phyloP scores from a whole-genome alignment of 1,139 yeast species.

The Blastobotrys indianensis region DNA sequence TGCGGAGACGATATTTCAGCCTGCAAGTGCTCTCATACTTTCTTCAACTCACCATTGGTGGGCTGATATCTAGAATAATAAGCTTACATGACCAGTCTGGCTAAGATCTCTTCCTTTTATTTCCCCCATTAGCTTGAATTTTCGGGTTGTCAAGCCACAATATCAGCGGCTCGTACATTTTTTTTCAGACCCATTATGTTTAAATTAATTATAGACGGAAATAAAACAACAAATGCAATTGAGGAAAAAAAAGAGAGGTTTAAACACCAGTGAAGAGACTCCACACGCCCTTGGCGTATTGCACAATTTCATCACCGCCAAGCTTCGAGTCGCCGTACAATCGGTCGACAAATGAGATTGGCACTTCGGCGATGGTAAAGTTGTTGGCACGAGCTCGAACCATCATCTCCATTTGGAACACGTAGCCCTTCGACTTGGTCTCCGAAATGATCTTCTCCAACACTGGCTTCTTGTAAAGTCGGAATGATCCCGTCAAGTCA shows the following conservation, averaged over 20 bases:
- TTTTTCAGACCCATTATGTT: no score
- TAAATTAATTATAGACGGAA: not conserved
- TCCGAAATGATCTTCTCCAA: conserved; percentile 61
- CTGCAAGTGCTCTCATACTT: no score
- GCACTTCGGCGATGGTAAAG: conserved; percentile 71
- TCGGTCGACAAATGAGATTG: conserved; percentile 74
- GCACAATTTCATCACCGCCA: conserved; percentile 79
- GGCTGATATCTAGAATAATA: no score
- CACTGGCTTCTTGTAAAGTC: conserved; percentile 68
- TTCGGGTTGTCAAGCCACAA: no score
- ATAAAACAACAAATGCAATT: conserved; percentile 1
- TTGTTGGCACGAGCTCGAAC: conserved; percentile 72
- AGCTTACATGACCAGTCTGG: no score
- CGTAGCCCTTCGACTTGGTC: conserved; percentile 75
- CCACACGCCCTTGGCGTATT: conserved; percentile 74
- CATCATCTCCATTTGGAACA: conserved; percentile 89
- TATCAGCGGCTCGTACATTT: no score
- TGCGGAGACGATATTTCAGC: no score
- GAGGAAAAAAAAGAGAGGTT: conserved; percentile 7
- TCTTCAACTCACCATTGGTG: no score
- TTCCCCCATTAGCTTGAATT: no score
- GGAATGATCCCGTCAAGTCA: conserved; percentile 74
- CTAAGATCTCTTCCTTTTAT: no score
- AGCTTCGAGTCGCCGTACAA: conserved; percentile 75
- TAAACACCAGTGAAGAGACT: conserved; percentile 58